Base-by-base conservation (phyloP, 169 alveolate genomes). In the Blepharisma undulans region DNA sequence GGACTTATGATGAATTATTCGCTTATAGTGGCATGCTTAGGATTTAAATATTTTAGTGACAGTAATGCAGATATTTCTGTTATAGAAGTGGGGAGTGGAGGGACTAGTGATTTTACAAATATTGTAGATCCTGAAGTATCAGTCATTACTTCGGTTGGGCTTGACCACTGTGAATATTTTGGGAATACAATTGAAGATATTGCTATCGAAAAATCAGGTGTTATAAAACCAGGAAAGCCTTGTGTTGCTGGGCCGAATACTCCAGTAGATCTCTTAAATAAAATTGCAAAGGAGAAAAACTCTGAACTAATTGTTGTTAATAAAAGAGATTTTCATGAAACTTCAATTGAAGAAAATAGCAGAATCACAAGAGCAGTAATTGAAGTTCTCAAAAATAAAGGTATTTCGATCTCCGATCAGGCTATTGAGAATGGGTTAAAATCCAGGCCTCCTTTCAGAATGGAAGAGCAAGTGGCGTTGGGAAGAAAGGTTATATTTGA, bases 71-170 rank as follows among this genome's bases (percentile, higher is more conserved):
- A 98, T 71, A 96, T 96, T 94, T 99, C 97, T 12, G 98, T 98
- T 16, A 61, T 97, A 27, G 99, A 98, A 93, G 94, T 98, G 33
- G 99, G 99, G 7, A 22, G 98, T 21, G 99, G 99, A 25, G 99
- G 99, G 4, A 92, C 96, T 71, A 90, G 94, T 21, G 99, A 98
- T 95, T 94, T 98, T 21, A 98, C 99, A 8, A 98, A 98, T 87
- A 88, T 97, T 14, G 92, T 72, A 16, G 84, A 90, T 25, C 98
- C 99, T 29, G 92, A 95, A 60, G 48, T 93, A 22, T 90, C 96
- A 36, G 97, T 96, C 25, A 98, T 98, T 32, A 96, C 99, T 5
- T 96, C 99, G 18, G 97, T 98, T 29, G 92, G 78, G 21, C 95
- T 93, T 89, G 99, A 98, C 74, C 99, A 98, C 89, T 87, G 87